Conservation (phyloP, 441 rosid species). For the California macrophylla region DNA sequence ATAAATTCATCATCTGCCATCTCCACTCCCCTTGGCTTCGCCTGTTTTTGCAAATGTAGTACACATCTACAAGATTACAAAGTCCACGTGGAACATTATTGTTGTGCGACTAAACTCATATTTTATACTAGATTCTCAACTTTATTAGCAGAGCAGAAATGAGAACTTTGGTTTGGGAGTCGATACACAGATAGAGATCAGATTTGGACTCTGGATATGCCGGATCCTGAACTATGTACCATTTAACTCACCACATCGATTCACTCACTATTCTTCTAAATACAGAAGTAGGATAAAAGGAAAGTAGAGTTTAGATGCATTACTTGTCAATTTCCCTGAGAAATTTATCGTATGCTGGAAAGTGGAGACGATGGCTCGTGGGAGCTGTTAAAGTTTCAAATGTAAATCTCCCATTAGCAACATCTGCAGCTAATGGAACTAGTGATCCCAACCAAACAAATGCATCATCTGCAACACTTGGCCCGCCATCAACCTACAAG, state of each 20-base stretch:
- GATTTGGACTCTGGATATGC: not conserved
- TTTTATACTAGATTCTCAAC: not conserved
- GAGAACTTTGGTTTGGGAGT: not conserved
- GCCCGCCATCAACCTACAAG: slow-evolving; percentile 59
- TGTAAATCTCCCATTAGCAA: slow-evolving; percentile 62
- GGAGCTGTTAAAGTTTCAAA: slow-evolving; percentile 80
- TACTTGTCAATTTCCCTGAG: slow-evolving; percentile 70
- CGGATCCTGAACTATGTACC: not conserved
- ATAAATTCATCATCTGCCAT: slow-evolving; percentile 76
- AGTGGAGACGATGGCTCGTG: slow-evolving; percentile 55
- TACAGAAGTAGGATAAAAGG: not conserved
- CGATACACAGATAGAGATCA: not conserved
- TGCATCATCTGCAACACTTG: slow-evolving; percentile 70
- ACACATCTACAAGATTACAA: slow-evolving; percentile 38
- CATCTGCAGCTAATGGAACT: slow-evolving; percentile 60
- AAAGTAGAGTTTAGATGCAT: slow-evolving; percentile 2
- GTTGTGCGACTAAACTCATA: not conserved
- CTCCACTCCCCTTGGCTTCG: slow-evolving; percentile 54
- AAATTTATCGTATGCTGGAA: slow-evolving; percentile 71
- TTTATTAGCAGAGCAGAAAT: not conserved
- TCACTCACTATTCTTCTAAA: not conserved
- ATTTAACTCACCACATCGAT: not conserved
- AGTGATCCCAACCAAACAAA: slow-evolving; percentile 70
- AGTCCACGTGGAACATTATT: not conserved
- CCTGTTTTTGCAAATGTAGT: slow-evolving; percentile 65